Evolutionary conservation across 805 yeast genomes (phyloP).

Genomic region (Candida ponderosae): DNA sequence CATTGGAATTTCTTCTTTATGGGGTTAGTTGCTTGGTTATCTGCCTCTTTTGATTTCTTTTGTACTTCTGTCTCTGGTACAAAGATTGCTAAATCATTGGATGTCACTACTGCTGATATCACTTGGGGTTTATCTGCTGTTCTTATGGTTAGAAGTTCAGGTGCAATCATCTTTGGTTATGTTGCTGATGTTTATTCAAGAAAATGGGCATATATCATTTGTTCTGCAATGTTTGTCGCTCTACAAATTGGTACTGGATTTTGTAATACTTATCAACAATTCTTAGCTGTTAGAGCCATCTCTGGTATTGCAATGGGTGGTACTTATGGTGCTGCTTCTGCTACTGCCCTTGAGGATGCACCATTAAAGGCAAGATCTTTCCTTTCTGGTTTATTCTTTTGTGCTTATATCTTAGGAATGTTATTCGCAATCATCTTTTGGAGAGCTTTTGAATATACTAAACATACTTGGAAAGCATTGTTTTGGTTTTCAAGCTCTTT

Average conservation of each 20-base stretch:
- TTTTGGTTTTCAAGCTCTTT: conserved; percentile 70
- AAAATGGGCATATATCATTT: conserved; percentile 57
- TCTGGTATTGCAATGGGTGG: conserved; percentile 55
- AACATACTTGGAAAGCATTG: conserved; percentile 57
- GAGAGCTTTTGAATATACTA: conserved; percentile 45
- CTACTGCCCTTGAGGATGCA: conserved; percentile 56
- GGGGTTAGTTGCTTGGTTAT: conserved; percentile 61
- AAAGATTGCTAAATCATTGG: conserved; percentile 41
- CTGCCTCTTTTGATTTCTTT: conserved; percentile 70
- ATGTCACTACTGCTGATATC: conserved; percentile 37
- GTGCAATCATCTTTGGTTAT: conserved; percentile 60
- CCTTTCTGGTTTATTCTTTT: conserved; percentile 51
- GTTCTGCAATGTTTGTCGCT: conserved; percentile 41
- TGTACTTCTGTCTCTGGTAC: conserved; percentile 52
- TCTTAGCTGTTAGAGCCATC: conserved; percentile 53
- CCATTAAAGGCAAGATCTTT: conserved; percentile 56
- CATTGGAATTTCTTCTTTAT: conserved; percentile 53
- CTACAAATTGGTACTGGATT: conserved; percentile 62
- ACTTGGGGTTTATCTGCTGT: conserved; percentile 74
- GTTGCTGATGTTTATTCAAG: conserved; percentile 59
- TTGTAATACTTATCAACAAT: conserved; percentile 45
- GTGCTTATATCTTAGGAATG: conserved; percentile 60
- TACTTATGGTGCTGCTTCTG: conserved; percentile 34
- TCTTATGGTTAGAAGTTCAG: conserved; percentile 63
- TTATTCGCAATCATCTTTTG: conserved; percentile 56